Conservation (phyloP, 805 yeast genomes). For the Torulaspora franciscae region DNA sequence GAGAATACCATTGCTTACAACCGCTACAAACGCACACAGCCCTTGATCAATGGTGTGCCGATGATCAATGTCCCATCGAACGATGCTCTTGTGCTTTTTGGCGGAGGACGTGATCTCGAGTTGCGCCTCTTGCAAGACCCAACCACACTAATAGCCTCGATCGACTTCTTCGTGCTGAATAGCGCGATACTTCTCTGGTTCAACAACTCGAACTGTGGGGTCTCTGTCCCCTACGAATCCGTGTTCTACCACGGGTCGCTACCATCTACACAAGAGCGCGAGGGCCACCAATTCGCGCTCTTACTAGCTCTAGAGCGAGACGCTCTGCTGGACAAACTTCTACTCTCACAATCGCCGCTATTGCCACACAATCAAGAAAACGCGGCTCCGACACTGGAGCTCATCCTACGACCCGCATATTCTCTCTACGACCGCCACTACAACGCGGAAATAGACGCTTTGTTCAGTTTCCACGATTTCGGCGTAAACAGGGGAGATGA, state of each 20-base stretch:
- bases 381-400: constrained; percentile 29
- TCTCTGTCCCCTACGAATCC: constrained; percentile 36
- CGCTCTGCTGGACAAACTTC: constrained; percentile 20
- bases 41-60: constrained; percentile 16
- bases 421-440: constrained; percentile 37
- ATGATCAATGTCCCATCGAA: constrained; percentile 15
- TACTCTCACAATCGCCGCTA: constrained; percentile 8
- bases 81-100: constrained; percentile 36
- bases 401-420: constrained; percentile 37
- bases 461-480: constrained; percentile 37
- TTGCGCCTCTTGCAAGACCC: constrained; percentile 20
- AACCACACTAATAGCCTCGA: constrained; percentile 13
- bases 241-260: constrained; percentile 33
- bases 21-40: constrained; percentile 32
- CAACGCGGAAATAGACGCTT: constrained; percentile 33
- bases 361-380: not conserved
- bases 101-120: constrained; percentile 40
- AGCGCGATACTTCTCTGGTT: constrained; percentile 41
- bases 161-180: constrained; percentile 39
- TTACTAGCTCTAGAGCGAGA: constrained; percentile 31
- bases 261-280: constrained; percentile 12
- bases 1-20: constrained; percentile 37
- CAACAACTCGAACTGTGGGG: constrained; percentile 33
- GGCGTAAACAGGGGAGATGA: constrained; percentile 41
- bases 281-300: constrained; percentile 29